phyloP scores from a whole-genome alignment of 352 stramenopile genomes.

The Pythium phragmiticola region DNA sequence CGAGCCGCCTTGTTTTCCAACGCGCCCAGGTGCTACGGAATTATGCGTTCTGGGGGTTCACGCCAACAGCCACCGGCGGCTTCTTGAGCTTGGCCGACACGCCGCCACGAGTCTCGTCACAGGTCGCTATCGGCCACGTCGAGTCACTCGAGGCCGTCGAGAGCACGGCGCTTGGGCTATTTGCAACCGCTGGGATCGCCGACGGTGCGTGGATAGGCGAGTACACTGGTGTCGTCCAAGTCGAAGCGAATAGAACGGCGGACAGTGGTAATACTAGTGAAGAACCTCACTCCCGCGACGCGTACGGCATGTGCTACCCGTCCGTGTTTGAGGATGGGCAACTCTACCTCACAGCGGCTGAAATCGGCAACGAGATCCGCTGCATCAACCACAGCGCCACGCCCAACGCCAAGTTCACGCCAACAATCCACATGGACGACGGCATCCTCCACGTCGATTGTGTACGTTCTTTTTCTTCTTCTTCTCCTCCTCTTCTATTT shows the following conservation, averaged over 20 bases:
- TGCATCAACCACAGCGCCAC: conserved; percentile 75
- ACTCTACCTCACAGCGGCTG: conserved; percentile 62
- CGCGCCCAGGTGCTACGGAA: conserved; percentile 59
- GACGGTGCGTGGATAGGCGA: conserved; percentile 54
- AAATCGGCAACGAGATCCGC: conserved; percentile 75
- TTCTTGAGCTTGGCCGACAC: conserved; percentile 31
- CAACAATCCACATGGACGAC: conserved; percentile 53
- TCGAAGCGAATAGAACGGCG: not conserved
- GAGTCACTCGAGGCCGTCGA: conserved; percentile 37
- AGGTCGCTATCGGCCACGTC: conserved; percentile 58
- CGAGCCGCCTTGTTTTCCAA: conserved; percentile 65
- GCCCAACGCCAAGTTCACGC: conserved; percentile 60
- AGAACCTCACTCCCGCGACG: conserved; percentile 42
- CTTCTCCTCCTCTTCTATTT: not conserved
- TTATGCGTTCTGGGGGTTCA: conserved; percentile 77
- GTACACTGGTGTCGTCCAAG: conserved; percentile 62
- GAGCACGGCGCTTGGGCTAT: conserved; percentile 56
- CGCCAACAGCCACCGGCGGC: conserved; percentile 40
- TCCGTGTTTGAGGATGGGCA: conserved; percentile 65
- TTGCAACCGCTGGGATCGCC: conserved; percentile 45
- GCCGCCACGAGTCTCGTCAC: conserved; percentile 33
- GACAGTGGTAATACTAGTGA: not conserved
- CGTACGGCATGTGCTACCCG: conserved; percentile 73
- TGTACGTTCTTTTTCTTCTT: conserved; percentile 33
- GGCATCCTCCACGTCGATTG: conserved; percentile 76